Evolutionary conservation across 179 eudicot genomes (phyloP).

Genomic region (Silene noctiflora): DNA sequence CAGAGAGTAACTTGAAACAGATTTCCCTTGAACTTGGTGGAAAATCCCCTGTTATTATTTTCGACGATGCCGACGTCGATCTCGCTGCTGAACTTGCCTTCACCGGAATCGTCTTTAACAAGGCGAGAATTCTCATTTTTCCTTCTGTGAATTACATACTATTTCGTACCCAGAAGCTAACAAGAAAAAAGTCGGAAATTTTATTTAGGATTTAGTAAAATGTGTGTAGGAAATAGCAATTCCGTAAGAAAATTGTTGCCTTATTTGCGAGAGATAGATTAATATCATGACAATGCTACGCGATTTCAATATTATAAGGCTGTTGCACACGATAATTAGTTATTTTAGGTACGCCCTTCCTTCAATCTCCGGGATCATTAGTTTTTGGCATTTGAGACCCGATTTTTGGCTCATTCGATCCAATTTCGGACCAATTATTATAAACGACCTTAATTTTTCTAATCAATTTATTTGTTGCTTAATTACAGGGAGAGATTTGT

Average conservation of each 20-base stretch:
- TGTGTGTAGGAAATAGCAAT: no score
- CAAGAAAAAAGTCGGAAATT: no score
- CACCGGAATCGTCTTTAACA: conserved; percentile 41
- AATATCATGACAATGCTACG: no score
- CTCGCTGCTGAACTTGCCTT: conserved; percentile 53
- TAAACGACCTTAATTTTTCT: not conserved
- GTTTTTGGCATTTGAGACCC: no score
- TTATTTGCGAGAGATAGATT: no score
- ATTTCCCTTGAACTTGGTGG: conserved; percentile 71
- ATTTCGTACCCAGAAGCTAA: not conserved
- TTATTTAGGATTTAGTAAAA: no score
- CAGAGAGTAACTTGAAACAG: conserved; percentile 50
- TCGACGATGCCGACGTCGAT: conserved; percentile 63
- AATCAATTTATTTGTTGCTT: not conserved
- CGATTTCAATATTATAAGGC: no score
- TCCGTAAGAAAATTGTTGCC: no score
- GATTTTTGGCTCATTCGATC: no score
- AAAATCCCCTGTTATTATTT: conserved; percentile 61
- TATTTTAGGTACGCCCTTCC: no score
- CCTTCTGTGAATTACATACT: not conserved
- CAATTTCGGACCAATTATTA: not conserved
- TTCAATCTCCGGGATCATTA: no score
- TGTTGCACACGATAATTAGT: no score
- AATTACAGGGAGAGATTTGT: conserved; percentile 57
- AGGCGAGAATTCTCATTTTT: conserved; percentile 27